Percentiles rank a stretch among this genome's conserved stretches.
Conservation (phyloP, 371 early-diverging fungal genomes). For the Mucor lusitanicus region DNA sequence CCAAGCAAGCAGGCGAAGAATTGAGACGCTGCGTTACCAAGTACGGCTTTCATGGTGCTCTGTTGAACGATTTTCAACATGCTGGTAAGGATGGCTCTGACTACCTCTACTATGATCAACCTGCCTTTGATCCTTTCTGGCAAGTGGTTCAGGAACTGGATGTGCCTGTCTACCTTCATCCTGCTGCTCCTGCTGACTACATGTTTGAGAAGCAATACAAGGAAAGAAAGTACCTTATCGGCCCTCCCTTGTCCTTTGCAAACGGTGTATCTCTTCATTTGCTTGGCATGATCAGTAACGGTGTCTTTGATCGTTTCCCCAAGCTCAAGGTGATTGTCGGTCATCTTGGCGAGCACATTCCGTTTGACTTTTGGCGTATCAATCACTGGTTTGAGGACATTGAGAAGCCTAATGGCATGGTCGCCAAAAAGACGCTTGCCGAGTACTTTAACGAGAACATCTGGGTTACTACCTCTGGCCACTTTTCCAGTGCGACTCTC, state of each 20-base stretch:
- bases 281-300: not conserved
- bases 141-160: not conserved
- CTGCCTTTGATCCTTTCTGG: not conserved
- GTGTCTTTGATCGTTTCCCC: not conserved
- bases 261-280: not conserved
- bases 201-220: not conserved
- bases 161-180: not conserved
- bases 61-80: not conserved
- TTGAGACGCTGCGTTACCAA: not conserved
- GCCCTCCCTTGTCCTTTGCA: not conserved
- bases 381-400: not conserved
- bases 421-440: not conserved
- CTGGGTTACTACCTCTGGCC: not conserved
- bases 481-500: not conserved
- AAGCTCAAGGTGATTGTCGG: not conserved
- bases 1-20: not conserved
- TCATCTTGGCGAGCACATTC: not conserved
- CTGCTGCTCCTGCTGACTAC: not conserved
- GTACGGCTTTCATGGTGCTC: not conserved
- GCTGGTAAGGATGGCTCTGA: not conserved
- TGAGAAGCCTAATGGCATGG: not conserved
- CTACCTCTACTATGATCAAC: not conserved
- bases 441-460: not conserved
- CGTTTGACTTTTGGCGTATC: not conserved
- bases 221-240: not conserved